Evolutionary conservation across 352 stramenopile genomes (phyloP).

Genomic region (Peronospora destructor): DNA sequence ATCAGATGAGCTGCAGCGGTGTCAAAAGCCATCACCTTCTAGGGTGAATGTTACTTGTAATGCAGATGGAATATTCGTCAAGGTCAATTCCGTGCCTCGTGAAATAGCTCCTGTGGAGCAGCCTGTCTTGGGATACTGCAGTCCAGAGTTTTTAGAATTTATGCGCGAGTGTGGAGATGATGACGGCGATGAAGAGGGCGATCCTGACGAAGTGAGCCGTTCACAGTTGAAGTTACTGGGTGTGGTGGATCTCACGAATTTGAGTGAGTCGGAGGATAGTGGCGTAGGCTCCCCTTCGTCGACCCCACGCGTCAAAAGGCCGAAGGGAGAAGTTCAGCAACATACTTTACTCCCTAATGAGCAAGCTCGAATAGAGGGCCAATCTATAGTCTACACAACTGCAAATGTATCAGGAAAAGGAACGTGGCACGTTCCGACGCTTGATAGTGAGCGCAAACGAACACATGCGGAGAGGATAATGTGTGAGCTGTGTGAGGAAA

Average conservation of each 20-base stretch:
- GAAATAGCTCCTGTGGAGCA: constrained; percentile 14
- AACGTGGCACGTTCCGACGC: constrained; percentile 17
- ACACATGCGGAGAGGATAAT: constrained; percentile 35
- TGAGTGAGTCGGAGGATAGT: constrained; percentile 45
- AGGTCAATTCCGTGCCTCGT: constrained; percentile 5
- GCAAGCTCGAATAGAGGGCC: not conserved
- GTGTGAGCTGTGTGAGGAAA: constrained; percentile 58
- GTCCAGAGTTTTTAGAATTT: constrained; percentile 38
- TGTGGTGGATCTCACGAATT: constrained; percentile 54
- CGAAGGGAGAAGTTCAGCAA: not conserved
- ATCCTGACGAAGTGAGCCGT: constrained; percentile 33
- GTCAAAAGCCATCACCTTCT: constrained; percentile 5
- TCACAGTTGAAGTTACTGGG: constrained; percentile 38
- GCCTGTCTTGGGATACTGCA: constrained; percentile 31
- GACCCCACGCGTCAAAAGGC: constrained; percentile 5
- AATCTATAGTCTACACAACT: not conserved
- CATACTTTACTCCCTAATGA: not conserved
- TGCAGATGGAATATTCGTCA: constrained; percentile 8
- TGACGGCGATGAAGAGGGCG: constrained; percentile 31
- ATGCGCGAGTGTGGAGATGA: constrained; percentile 42
- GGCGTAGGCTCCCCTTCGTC: constrained; percentile 23
- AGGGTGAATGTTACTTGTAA: not conserved
- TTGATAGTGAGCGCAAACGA: constrained; percentile 20
- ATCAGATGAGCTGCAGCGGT: not conserved
- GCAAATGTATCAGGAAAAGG: constrained; percentile 5